A percentile compares a stretch with the other conserved stretches of the same genome.
These are phyloP conservation scores for Quaeritorhiza haematococci DNA, from an alignment of 371 early-diverging fungal species.

Conservation along the genomic window DNA sequence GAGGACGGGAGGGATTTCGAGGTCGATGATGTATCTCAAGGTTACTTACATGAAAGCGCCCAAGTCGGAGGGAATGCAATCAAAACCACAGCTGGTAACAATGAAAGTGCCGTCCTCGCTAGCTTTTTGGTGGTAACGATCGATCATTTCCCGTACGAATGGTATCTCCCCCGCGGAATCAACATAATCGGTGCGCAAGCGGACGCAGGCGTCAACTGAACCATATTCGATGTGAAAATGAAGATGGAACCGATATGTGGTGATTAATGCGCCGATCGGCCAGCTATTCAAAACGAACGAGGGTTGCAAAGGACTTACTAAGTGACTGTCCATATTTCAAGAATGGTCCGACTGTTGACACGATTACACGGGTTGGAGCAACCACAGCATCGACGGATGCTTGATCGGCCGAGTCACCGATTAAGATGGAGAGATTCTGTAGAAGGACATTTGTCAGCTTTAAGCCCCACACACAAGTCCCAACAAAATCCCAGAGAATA, in stretches of 20 bases:
- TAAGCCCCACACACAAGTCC: conserved; percentile 24
- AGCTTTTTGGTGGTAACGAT: conserved; percentile 66
- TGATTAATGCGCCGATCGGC: neutral
- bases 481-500: neutral
- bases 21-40: no score
- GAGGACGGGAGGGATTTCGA: no score
- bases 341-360: conserved; percentile 86
- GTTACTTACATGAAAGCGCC: conserved; percentile 33
- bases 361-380: conserved; percentile 63
- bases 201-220: conserved; percentile 76
- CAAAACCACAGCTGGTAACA: conserved; percentile 87
- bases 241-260: conserved; percentile 17
- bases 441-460: neutral
- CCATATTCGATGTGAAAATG: no score
- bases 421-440: conserved; percentile 43
- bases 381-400: conserved; percentile 55
- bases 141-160: conserved; percentile 66
- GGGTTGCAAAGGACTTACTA: neutral
- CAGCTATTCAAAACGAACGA: neutral
- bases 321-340: conserved; percentile 25
- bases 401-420: conserved; percentile 55
- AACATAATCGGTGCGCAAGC: conserved; percentile 78
- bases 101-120: conserved; percentile 58
- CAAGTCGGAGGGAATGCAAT: conserved; percentile 63
- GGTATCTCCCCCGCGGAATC: conserved; percentile 86